Evolutionary conservation across 2,329 filamentous ascomycete species (phyloP).

Genomic region (Aspergillus transmontanensis): DNA sequence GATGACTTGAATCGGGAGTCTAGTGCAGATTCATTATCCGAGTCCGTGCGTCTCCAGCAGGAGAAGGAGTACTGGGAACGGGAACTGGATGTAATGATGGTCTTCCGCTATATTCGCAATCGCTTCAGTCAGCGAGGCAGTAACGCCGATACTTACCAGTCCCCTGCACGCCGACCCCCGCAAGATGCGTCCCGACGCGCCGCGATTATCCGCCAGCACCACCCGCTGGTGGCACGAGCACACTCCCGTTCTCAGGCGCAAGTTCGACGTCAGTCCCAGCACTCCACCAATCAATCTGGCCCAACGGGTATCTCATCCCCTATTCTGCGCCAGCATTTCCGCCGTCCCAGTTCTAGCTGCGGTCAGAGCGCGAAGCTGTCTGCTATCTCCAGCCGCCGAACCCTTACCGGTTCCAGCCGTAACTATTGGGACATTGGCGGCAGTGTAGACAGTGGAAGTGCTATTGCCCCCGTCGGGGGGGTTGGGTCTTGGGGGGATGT

Average conservation of each 20-base stretch:
- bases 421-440: conserved; percentile 94
- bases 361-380: conserved; percentile 82
- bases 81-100: conserved; percentile 85
- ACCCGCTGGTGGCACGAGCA: conserved; percentile 74
- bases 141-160: conserved; percentile 36
- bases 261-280: conserved; percentile 55
- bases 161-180: conserved; percentile 42
- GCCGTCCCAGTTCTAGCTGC: conserved; percentile 66
- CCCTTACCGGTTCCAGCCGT: conserved; percentile 64
- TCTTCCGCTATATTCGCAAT: conserved; percentile 82
- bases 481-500: conserved; percentile 77
- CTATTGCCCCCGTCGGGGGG: conserved; percentile 68
- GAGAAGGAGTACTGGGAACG: conserved; percentile 87
- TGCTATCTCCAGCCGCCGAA: conserved; percentile 65
- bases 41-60: conserved; percentile 49
- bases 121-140: conserved; percentile 64
- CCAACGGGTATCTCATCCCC: conserved; percentile 34
- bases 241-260: conserved; percentile 51
- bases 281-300: conserved; percentile 28
- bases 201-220: conserved; percentile 83
- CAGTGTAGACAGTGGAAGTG: conserved; percentile 74
- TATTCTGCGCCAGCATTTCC: conserved; percentile 48
- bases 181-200: conserved; percentile 74
- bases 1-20: conserved; percentile 41
- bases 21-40: conserved; percentile 32